Evolutionary conservation across 495 filamentous ascomycete genomes (phyloP), one percentile per base, ranked within the genome.

Genomic region (Pyrenopolyporus hunteri): DNA sequence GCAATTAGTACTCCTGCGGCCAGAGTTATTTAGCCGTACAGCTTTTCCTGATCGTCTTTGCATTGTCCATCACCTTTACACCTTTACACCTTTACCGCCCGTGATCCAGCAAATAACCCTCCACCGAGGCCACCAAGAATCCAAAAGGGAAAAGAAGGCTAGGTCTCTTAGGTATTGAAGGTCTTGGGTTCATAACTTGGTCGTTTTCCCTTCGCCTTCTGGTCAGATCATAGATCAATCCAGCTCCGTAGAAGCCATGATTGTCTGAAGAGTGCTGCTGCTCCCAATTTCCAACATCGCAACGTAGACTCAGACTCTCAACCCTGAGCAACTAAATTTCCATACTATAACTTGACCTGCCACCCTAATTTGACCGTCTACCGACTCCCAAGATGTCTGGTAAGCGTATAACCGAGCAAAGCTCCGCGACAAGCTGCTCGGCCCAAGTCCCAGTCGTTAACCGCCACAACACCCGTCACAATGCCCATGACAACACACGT

Each of bases 221-320:
- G 39, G 57, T 47, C 63, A 55, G 28, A 55, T 54, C 53, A 67
- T 67, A 67, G 44, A 67, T 56, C 63, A 63, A 58, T 42, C 57
- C 63, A 55, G 63, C 59, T 59, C 50, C 56, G 69, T 71, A 71
- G 69, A 71, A 71, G 69, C 40, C 62, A 69, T 71, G 69, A 65
- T 60, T 67, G 59, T 64, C 63, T 71, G 62, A 68, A 60, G 59
- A 64, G 49, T 33, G n/a, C n/a, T 61, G 36, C 53, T 57, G 37
- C 20, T 64, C 52, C 57, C 69, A 64, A 59, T 57, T 60, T 40
- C 28, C 33, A 43, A 47, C 59, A 10, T 48, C 63, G 48, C 59
- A 53, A 49, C 57, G 59, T 64, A 55, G 59, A 60, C 26, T 47
- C 68, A 48, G 46, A 36, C 26, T 43, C 10, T 56, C 46, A 55